These are phyloP conservation scores for Tolypocladium ovalisporum DNA, from an alignment of 2,329 filamentous ascomycete species.

Conservation along the genomic window DNA sequence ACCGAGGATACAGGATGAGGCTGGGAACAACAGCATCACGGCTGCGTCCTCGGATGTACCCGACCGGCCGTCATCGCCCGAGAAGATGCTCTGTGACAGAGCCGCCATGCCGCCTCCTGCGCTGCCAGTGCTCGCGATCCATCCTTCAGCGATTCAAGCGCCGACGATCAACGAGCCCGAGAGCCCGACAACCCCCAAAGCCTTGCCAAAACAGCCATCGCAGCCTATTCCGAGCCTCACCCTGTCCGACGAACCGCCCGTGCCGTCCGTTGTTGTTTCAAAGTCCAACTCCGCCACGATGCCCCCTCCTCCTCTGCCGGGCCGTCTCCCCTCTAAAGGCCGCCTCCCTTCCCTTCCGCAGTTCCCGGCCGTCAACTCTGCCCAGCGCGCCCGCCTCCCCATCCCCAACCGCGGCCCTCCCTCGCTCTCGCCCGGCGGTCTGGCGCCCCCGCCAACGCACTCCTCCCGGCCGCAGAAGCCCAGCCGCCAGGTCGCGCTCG, in stretches of 20 bases:
- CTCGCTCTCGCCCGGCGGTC: constrained; percentile 25
- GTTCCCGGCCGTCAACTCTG: constrained; percentile 42
- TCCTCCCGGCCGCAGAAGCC: constrained; percentile 41
- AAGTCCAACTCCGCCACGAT: constrained; percentile 11
- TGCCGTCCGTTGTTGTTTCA: background rate
- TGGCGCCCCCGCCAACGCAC: constrained; percentile 46
- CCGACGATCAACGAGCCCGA: constrained; percentile 16
- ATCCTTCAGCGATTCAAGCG: constrained; percentile 13
- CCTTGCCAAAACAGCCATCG: constrained; percentile 15
- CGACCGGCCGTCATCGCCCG: background rate
- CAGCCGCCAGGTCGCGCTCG: constrained; percentile 63
- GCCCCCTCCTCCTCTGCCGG: constrained; percentile 17
- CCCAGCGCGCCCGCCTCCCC: constrained; percentile 35
- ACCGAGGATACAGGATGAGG: constrained; percentile 1
- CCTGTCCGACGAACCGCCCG: constrained; percentile 17
- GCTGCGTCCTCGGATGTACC: background rate
- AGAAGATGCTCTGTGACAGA: constrained; percentile 13
- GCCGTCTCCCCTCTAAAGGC: constrained; percentile 14
- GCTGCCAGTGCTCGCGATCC: constrained; percentile 8
- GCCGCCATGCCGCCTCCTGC: constrained; percentile 27
- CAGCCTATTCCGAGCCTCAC: constrained; percentile 33
- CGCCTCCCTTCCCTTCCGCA: constrained; percentile 24
- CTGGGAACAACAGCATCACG: background rate
- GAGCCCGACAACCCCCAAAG: constrained; percentile 42
- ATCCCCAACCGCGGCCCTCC: constrained; percentile 26